Evolutionary conservation across 176 grass and related monocot genomes (phyloP).

Genomic region (Zoysia japonica): DNA sequence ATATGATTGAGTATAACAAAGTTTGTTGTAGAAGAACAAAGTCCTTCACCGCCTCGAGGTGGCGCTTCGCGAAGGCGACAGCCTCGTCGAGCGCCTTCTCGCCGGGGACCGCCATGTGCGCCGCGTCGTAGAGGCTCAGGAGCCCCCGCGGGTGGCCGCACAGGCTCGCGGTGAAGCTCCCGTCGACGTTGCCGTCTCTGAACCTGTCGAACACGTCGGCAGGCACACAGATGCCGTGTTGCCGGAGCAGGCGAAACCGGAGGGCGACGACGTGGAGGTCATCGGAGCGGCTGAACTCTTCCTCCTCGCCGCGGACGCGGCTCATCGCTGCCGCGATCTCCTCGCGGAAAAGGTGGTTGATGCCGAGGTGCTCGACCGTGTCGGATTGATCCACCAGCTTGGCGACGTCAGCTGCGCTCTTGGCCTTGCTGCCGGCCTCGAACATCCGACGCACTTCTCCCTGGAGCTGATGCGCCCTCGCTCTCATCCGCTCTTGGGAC

Average conservation of each 20-base stretch:
- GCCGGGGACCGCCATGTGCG: background rate
- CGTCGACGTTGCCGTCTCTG: background rate
- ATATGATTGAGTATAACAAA: too few relatives aligned
- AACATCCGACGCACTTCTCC: background rate
- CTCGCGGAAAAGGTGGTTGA: background rate
- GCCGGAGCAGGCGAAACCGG: background rate
- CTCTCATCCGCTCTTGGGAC: background rate
- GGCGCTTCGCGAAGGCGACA: background rate
- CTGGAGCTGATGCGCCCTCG: background rate
- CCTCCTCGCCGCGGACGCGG: background rate
- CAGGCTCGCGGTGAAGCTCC: background rate
- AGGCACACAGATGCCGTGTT: background rate
- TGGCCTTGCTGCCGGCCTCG: background rate
- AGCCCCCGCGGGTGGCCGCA: background rate
- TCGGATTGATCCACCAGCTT: background rate
- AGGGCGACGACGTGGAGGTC: conserved; percentile 3
- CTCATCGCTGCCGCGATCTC: background rate
- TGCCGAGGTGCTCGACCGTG: background rate
- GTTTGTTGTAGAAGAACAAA: too few relatives aligned
- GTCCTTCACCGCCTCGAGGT: background rate
- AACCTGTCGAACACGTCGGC: background rate
- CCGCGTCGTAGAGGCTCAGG: background rate
- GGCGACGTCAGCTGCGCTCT: background rate
- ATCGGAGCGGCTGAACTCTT: background rate
- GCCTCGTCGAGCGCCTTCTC: background rate